These are phyloP conservation scores for Hypsizygus marmoreus DNA, from an alignment of 768 basidiomycete genomes.

Conservation along the genomic window DNA sequence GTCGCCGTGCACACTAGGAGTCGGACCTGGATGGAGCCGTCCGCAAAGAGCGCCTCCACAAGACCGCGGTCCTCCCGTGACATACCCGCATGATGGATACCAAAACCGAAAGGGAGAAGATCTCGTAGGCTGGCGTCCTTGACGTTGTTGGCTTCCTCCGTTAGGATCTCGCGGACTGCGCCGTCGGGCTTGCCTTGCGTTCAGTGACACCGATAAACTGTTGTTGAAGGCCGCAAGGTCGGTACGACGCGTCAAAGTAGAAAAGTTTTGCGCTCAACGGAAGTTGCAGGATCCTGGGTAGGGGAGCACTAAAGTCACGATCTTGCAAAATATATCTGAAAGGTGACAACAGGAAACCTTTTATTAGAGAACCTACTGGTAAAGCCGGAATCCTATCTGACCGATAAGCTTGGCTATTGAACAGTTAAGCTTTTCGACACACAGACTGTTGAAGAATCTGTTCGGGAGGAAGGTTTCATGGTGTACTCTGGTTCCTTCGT, in stretches of 20 bases:
- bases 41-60: constrained; percentile 93
- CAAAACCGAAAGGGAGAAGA: constrained; percentile 94
- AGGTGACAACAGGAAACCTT: too few relatives aligned
- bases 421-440: too few relatives aligned
- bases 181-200: constrained; percentile 97
- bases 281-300: too few relatives aligned
- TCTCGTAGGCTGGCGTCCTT: constrained; percentile 85
- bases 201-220: constrained; percentile 98
- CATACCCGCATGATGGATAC: constrained; percentile 98
- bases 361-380: too few relatives aligned
- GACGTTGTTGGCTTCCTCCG: constrained; percentile 79
- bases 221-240: constrained; percentile 94
- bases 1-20: constrained; percentile 97
- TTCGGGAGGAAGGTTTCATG: too few relatives aligned
- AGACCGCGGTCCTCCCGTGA: constrained; percentile 84
- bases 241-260: constrained; percentile 93
- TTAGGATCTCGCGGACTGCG: constrained; percentile 87
- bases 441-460: too few relatives aligned
- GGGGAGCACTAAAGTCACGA: too few relatives aligned
- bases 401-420: too few relatives aligned
- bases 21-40: constrained; percentile 91
- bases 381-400: too few relatives aligned
- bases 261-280: too few relatives aligned
- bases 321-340: too few relatives aligned
- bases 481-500: too few relatives aligned